Evolutionary conservation across 2,329 filamentous ascomycete genomes (phyloP).

Genomic region (Botrytis galanthina): DNA sequence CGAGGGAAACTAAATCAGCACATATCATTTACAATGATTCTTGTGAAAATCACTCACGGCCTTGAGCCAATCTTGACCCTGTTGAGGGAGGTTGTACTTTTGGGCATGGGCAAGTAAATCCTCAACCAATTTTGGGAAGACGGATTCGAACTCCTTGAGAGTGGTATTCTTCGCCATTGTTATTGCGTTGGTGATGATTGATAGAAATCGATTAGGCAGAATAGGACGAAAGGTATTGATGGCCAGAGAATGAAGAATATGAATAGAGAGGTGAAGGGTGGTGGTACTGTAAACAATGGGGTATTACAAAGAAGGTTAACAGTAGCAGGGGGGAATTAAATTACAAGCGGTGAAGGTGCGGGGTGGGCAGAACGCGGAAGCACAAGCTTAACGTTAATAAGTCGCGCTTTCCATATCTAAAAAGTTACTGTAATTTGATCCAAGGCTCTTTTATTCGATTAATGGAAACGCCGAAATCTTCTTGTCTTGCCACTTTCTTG

Average conservation of each 20-base stretch:
- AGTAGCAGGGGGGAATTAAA: conserved; percentile 1
- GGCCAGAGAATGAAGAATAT: conserved; percentile 1
- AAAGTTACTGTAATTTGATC: not conserved
- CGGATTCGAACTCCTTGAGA: conserved; percentile 81
- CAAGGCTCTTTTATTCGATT: not conserved
- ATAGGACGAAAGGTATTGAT: conserved; percentile 16
- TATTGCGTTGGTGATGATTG: conserved; percentile 3
- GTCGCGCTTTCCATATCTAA: conserved; percentile 16
- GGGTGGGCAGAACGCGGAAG: conserved; percentile 20
- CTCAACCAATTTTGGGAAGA: conserved; percentile 83
- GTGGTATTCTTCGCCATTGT: conserved; percentile 69
- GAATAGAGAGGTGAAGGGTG: not conserved
- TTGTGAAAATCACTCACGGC: conserved; percentile 26
- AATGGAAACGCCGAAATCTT: not conserved
- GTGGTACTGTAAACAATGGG: not conserved
- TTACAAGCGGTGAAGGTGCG: conserved; percentile 21
- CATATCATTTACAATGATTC: conserved; percentile 1
- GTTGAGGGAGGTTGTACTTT: conserved; percentile 77
- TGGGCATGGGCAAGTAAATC: conserved; percentile 77
- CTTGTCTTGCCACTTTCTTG: not conserved
- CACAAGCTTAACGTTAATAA: not conserved
- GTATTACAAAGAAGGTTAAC: not conserved
- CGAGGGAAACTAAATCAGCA: conserved; percentile 19
- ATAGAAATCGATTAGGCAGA: conserved; percentile 1
- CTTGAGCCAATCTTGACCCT: conserved; percentile 83